Conservation (phyloP, 257 asterid genomes). For the Ehretia macrophylla region DNA sequence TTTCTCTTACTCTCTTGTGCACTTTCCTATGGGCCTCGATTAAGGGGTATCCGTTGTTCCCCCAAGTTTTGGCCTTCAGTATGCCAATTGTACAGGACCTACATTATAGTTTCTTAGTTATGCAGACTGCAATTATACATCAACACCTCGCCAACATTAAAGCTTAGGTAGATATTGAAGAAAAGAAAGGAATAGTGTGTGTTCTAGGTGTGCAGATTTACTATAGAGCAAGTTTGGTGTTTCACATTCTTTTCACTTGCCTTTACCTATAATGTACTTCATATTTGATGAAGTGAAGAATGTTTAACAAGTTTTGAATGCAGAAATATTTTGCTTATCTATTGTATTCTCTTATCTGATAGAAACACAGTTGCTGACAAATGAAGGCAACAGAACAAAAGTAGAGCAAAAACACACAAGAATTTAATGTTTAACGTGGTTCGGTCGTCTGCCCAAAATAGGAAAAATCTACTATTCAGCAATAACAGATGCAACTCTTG, state of each 20-base stretch:
- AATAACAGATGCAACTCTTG: too few relatives aligned
- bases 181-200: neutral
- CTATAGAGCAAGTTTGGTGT: neutral
- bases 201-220: neutral
- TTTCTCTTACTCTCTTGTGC: slow-evolving; percentile 53
- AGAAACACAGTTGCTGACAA: neutral
- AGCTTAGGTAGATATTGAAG: neutral
- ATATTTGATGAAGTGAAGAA: too few relatives aligned
- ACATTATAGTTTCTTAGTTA: too few relatives aligned
- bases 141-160: neutral
- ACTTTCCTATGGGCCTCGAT: slow-evolving; percentile 55
- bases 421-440: too few relatives aligned
- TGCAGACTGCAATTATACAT: neutral
- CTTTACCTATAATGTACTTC: too few relatives aligned
- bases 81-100: slow-evolving; percentile 70
- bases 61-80: slow-evolving; percentile 39
- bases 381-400: neutral
- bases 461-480: too few relatives aligned
- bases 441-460: too few relatives aligned
- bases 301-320: neutral
- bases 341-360: neutral
- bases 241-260: too few relatives aligned
- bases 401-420: too few relatives aligned
- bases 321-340: neutral
- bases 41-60: slow-evolving; percentile 47